Conservation (phyloP, 495 filamentous ascomycete species). For the Astrothelium subdiscretum region DNA sequence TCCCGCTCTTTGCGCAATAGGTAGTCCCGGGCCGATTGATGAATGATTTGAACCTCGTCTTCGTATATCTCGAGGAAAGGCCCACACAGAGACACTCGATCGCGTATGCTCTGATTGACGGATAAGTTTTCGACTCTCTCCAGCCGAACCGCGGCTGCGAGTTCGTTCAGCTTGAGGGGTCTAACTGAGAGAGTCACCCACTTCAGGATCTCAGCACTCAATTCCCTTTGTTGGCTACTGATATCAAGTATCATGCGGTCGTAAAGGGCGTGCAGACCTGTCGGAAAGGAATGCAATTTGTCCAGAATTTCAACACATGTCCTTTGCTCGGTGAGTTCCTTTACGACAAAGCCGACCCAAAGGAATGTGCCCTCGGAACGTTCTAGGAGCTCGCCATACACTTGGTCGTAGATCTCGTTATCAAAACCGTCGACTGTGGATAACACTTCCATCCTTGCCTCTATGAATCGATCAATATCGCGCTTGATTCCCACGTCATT, state of each 20-base stretch:
- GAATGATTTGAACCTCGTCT: slow-evolving; percentile 22
- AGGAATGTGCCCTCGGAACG: slow-evolving; percentile 36
- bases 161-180: slow-evolving; percentile 24
- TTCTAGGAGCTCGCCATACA: slow-evolving; percentile 24
- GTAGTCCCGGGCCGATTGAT: slow-evolving; percentile 31
- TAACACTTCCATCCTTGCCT: slow-evolving; percentile 29
- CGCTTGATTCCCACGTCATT: slow-evolving; percentile 21
- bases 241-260: slow-evolving; percentile 27
- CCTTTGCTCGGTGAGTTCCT: slow-evolving; percentile 24
- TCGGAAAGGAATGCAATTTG: slow-evolving; percentile 18
- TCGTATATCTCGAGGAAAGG: slow-evolving; percentile 20
- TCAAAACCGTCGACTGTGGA: slow-evolving; percentile 18
- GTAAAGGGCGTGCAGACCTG: slow-evolving; percentile 26
- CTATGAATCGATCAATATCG: slow-evolving; percentile 30
- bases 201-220: slow-evolving; percentile 21
- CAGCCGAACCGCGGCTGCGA: slow-evolving; percentile 13
- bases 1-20: slow-evolving; percentile 12
- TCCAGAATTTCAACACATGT: slow-evolving; percentile 16
- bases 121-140: background rate
- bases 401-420: slow-evolving; percentile 13
- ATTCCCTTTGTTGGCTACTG: slow-evolving; percentile 12
- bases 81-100: slow-evolving; percentile 18
- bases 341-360: slow-evolving; percentile 35
- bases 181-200: slow-evolving; percentile 25
- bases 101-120: slow-evolving; percentile 12